phyloP scores from a whole-genome alignment of 2,329 filamentous ascomycete species.

The Apiospora marii region DNA sequence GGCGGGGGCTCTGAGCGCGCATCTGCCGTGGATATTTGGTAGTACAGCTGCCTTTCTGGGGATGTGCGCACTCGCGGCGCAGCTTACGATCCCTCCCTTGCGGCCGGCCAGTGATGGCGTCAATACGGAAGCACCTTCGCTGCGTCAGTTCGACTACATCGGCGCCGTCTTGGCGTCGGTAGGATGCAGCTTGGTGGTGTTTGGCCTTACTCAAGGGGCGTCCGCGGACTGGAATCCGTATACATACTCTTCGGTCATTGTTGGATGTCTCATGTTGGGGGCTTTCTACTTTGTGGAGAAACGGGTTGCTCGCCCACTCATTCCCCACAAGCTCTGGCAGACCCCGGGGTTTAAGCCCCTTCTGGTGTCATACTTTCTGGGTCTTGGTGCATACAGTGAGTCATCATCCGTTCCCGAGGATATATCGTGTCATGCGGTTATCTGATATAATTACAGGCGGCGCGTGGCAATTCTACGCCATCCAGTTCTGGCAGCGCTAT shows the following conservation, averaged over 20 bases:
- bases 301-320: conserved; percentile 41
- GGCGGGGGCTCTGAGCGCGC: conserved; percentile 48
- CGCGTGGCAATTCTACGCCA: conserved; percentile 46
- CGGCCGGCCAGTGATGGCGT: conserved; percentile 37
- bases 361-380: conserved; percentile 52
- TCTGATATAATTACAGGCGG: conserved; percentile 31
- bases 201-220: conserved; percentile 45
- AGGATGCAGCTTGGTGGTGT: conserved; percentile 44
- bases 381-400: conserved; percentile 43
- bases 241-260: conserved; percentile 44
- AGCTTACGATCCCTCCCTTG: conserved; percentile 48
- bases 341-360: conserved; percentile 52
- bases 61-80: conserved; percentile 46
- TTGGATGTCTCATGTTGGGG: conserved; percentile 40
- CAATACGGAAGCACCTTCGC: conserved; percentile 35
- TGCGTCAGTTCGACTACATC: conserved; percentile 39
- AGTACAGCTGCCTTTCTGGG: conserved; percentile 49
- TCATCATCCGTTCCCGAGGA: background rate
- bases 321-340: conserved; percentile 48
- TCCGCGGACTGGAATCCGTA: conserved; percentile 45
- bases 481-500: conserved; percentile 47
- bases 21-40: conserved; percentile 53
- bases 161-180: conserved; percentile 39
- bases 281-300: conserved; percentile 43
- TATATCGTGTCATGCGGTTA: background rate